Percentiles rank a stretch among this genome's conserved stretches.
These are phyloP conservation scores for Discostella stelligeroides DNA, from an alignment of 108 stramenopile species.

Conservation along the genomic window DNA sequence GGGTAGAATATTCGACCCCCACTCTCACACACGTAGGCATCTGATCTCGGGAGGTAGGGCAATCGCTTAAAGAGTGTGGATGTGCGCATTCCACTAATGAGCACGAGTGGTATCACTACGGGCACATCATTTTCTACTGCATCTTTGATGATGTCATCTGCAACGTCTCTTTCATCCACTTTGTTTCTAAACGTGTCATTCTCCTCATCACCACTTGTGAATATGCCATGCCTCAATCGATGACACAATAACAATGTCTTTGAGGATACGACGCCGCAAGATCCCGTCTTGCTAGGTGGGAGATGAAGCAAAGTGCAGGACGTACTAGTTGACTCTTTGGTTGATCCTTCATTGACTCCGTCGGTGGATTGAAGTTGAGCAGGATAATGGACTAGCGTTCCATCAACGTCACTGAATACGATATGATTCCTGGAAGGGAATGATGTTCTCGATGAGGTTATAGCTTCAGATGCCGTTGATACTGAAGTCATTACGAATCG, in stretches of 20 bases:
- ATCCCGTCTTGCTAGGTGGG: constrained; percentile 73
- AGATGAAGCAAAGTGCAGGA: constrained; percentile 8
- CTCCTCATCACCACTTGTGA: not conserved
- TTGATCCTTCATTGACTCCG: not conserved
- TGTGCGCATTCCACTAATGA: constrained; percentile 85
- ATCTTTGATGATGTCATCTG: not conserved
- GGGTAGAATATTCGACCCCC: constrained; percentile 86
- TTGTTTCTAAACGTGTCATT: not conserved
- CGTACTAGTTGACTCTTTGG: not conserved
- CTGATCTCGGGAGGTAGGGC: constrained; percentile 74
- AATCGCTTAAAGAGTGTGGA: constrained; percentile 74
- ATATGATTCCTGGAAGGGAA: constrained; percentile 1
- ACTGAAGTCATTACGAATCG: no score
- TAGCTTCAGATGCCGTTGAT: no score
- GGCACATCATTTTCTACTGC: not conserved
- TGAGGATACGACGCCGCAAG: constrained; percentile 58
- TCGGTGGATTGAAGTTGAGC: not conserved
- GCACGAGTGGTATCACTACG: constrained; percentile 56
- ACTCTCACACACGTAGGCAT: constrained; percentile 77
- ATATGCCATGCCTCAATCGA: constrained; percentile 44
- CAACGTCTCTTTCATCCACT: not conserved
- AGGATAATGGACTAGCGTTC: constrained; percentile 84
- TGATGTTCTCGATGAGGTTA: no score
- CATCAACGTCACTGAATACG: constrained; percentile 82
- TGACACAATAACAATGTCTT: constrained; percentile 50